A percentile compares a stretch with the other conserved stretches of the same genome.
Evolutionary conservation across 2,329 filamentous ascomycete genomes (phyloP).

Genomic region (Coccinonectria pachysandricola): DNA sequence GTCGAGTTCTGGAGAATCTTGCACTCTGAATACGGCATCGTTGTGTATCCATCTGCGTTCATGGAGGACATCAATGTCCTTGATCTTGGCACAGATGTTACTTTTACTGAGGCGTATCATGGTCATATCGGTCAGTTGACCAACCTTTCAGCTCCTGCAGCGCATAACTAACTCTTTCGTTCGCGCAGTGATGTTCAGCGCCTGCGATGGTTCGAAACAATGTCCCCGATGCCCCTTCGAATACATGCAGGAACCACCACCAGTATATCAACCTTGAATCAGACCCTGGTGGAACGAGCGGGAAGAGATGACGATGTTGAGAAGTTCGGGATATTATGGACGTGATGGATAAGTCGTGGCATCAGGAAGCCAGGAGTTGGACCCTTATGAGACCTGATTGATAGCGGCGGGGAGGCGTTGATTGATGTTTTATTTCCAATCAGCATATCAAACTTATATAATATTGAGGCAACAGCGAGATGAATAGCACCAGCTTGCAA

Average conservation of each 20-base stretch:
- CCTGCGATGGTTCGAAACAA: slow-evolving; percentile 16
- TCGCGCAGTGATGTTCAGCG: slow-evolving; percentile 25
- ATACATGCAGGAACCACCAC: slow-evolving; percentile 27
- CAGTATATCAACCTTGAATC: slow-evolving; percentile 26
- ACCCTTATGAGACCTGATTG: too few species aligned
- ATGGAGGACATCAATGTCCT: slow-evolving; percentile 25
- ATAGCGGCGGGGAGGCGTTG: too few species aligned
- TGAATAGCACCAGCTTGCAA: background rate
- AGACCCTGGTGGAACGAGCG: slow-evolving; percentile 14
- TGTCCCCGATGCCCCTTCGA: slow-evolving; percentile 29
- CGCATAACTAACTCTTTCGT: too few species aligned
- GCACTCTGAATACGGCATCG: slow-evolving; percentile 28
- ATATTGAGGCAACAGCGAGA: too few species aligned
- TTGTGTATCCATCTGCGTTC: slow-evolving; percentile 30
- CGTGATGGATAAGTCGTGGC: too few species aligned
- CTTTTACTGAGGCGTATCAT: slow-evolving; percentile 28
- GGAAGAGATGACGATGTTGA: slow-evolving; percentile 2
- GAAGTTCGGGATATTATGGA: slow-evolving; percentile 1
- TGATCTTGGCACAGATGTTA: slow-evolving; percentile 23
- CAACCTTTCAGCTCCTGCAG: too few species aligned
- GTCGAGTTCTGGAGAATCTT: slow-evolving; percentile 28
- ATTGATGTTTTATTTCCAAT: too few species aligned
- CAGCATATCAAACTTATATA: too few species aligned
- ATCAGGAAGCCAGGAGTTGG: too few species aligned
- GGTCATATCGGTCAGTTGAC: slow-evolving; percentile 25